Percentiles rank a stretch among this genome's conserved stretches.
These are phyloP conservation scores for Silene uniflora DNA, from an alignment of 148 eudicot genomes.

Conservation along the genomic window DNA sequence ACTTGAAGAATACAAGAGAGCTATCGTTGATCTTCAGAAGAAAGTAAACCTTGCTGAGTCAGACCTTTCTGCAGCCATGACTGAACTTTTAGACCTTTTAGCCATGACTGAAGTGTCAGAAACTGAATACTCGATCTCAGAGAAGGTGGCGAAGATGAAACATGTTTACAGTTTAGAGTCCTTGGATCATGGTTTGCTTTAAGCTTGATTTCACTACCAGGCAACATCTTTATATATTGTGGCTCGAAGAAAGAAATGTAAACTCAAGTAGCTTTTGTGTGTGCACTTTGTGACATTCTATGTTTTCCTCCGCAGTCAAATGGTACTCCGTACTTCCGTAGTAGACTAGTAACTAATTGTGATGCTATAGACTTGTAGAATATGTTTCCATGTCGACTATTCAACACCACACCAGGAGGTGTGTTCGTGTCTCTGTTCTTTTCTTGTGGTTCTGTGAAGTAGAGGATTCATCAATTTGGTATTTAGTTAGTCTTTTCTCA, in stretches of 20 bases:
- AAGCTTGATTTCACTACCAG: neutral
- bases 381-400: neutral
- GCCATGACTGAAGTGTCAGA: neutral
- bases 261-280: neutral
- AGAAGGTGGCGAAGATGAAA: neutral
- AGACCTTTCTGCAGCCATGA: too few species aligned
- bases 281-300: neutral
- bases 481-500: too few species aligned
- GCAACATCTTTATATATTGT: neutral
- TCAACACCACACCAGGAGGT: neutral
- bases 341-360: neutral
- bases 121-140: neutral
- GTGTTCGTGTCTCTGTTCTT: neutral
- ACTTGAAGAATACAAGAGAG: neutral
- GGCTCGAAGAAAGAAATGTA: neutral
- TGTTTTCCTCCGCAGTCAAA: neutral
- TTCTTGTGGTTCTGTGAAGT: too few species aligned
- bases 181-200: neutral
- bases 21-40: neutral
- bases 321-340: too few species aligned
- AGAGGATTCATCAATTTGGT: too few species aligned
- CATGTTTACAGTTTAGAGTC: neutral
- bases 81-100: too few species aligned
- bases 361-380: neutral
- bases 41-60: neutral